Conservation (phyloP, 163 green algal species). For the Trebouxiophyceae sp. region DNA sequence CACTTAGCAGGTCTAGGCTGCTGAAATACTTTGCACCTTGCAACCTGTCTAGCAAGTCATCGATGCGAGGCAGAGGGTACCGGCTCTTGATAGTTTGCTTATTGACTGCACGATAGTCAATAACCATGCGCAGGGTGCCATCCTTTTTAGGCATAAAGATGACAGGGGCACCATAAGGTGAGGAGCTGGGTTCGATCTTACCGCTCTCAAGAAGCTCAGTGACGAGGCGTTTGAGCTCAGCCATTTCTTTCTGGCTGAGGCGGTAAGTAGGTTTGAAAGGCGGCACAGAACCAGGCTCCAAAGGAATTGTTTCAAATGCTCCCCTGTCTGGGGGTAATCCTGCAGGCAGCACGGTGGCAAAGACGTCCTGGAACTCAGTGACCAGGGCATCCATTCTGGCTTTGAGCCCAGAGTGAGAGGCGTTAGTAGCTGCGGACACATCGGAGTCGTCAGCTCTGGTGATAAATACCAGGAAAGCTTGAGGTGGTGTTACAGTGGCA, state of each 20-base stretch:
- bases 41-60: conserved; percentile 55
- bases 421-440: background rate
- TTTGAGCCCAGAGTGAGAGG: background rate
- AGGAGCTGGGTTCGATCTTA: conserved; percentile 34
- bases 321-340: conserved; percentile 9
- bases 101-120: conserved; percentile 67
- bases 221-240: conserved; percentile 35
- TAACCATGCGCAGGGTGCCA: conserved; percentile 40
- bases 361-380: conserved; percentile 2
- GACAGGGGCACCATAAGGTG: conserved; percentile 43
- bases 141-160: conserved; percentile 53
- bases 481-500: background rate
- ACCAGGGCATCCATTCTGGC: background rate
- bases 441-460: no score
- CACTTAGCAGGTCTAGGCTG: conserved; percentile 44
- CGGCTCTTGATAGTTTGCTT: conserved; percentile 43
- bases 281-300: background rate
- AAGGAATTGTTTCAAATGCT: conserved; percentile 18
- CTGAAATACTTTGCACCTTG: conserved; percentile 33
- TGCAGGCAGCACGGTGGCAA: background rate
- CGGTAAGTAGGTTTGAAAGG: no score
- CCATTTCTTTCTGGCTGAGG: conserved; percentile 14
- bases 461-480: background rate
- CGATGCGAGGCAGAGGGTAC: conserved; percentile 51
- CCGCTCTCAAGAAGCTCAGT: conserved; percentile 26